Evolutionary conservation across 106 monocot genomes (phyloP).

Genomic region (Allium cepa): DNA sequence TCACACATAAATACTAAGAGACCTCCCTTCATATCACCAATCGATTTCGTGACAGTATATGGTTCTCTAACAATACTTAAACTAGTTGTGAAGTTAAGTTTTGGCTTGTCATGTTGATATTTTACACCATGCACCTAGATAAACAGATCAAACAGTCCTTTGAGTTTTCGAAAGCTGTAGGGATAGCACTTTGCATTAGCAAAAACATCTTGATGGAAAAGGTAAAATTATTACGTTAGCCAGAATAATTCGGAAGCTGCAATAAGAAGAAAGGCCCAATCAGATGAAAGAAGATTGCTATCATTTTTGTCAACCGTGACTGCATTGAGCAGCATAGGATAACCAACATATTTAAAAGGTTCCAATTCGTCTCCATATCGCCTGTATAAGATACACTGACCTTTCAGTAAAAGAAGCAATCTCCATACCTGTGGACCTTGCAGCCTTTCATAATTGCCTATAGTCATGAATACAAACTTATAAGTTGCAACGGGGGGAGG

Average conservation of each 20-base stretch:
- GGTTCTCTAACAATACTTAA: too few relatives aligned
- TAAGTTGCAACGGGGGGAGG: too few relatives aligned
- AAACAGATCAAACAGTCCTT: too few relatives aligned
- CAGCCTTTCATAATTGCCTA: conserved; percentile 99
- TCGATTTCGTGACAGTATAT: too few relatives aligned
- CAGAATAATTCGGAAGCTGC: conserved; percentile 93
- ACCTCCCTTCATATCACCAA: too few relatives aligned
- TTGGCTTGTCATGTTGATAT: too few relatives aligned
- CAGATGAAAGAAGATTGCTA: conserved; percentile 92
- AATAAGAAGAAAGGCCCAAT: conserved; percentile 80
- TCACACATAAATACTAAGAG: too few relatives aligned
- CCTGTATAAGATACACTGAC: conserved; percentile 93
- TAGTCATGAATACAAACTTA: background rate
- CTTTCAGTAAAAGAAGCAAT: conserved; percentile 79
- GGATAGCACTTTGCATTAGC: too few relatives aligned
- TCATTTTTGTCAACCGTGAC: conserved; percentile 92
- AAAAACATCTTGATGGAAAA: background rate
- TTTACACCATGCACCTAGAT: too few relatives aligned
- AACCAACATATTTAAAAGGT: conserved; percentile 99
- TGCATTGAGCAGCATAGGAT: conserved; percentile 95
- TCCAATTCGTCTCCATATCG: conserved; percentile 83
- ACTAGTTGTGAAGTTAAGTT: background rate
- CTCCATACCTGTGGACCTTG: conserved; percentile 97
- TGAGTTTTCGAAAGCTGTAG: too few relatives aligned
- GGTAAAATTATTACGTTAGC: conserved; percentile 64